Conservation (phyloP, 1,284 basidiomycete species). For the Paramarasmius palmivorus region DNA sequence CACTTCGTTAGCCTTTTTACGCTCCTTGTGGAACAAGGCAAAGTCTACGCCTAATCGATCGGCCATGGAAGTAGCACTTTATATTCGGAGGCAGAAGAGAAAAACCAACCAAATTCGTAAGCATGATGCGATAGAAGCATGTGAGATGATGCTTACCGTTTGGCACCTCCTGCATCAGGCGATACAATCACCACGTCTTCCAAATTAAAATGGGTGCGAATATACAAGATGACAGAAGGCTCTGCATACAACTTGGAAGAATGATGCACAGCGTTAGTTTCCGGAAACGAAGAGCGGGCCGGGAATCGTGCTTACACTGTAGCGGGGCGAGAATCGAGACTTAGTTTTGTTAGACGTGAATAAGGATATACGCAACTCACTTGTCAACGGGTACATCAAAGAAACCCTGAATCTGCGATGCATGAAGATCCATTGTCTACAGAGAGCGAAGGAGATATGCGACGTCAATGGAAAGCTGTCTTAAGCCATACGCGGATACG, state of each 20-base stretch:
- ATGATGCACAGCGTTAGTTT: constrained; percentile 9
- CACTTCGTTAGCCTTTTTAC: constrained; percentile 99
- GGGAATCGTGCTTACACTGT: constrained; percentile 47
- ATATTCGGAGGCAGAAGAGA: background rate
- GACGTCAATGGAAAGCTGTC: constrained; percentile 3
- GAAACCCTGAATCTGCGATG: constrained; percentile 99
- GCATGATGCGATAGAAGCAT: background rate
- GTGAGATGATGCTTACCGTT: constrained; percentile 73
- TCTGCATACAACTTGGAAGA: constrained; percentile 87
- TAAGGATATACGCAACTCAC: constrained; percentile 53
- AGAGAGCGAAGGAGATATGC: constrained; percentile 9
- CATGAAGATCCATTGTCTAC: constrained; percentile 97
- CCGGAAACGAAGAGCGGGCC: constrained; percentile 16
- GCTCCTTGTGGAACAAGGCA: constrained; percentile 99
- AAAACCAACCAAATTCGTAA: background rate
- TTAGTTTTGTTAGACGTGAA: background rate
- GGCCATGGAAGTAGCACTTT: constrained; percentile 94
- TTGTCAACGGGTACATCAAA: constrained; percentile 99
- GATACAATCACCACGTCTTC: constrained; percentile 95
- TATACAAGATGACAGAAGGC: constrained; percentile 94
- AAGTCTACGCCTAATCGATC: constrained; percentile 97
- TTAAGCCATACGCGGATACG: background rate
- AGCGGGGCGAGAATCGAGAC: constrained; percentile 18
- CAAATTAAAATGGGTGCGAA: constrained; percentile 89
- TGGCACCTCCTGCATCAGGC: constrained; percentile 98